These are phyloP conservation scores for Abrus pulchellus DNA, from an alignment of 306 rosid genomes.

Conservation along the genomic window DNA sequence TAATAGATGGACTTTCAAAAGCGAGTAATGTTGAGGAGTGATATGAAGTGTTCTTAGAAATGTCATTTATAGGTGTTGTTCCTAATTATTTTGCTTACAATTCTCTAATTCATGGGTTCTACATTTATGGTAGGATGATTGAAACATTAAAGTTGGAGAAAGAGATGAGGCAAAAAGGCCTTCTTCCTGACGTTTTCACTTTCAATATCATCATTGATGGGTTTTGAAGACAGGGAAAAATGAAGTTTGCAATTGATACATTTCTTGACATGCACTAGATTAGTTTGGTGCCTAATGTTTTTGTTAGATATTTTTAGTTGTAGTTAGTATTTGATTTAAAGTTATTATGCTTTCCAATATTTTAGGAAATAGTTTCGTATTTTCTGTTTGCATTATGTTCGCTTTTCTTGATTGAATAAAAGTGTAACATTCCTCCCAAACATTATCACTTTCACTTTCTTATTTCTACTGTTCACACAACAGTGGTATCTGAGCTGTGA, in stretches of 20 bases:
- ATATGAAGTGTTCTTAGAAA: slow-evolving; percentile 58
- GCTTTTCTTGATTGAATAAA: no score
- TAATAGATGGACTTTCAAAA: slow-evolving; percentile 75
- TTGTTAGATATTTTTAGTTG: no score
- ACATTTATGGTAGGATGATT: slow-evolving; percentile 60
- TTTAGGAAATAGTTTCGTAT: no score
- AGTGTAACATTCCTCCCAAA: no score
- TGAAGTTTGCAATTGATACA: slow-evolving; percentile 65
- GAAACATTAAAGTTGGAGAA: slow-evolving; percentile 69
- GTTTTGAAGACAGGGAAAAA: slow-evolving; percentile 72
- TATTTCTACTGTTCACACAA: no score
- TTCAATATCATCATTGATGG: slow-evolving; percentile 75
- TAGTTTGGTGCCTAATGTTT: slow-evolving; percentile 66
- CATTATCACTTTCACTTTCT: no score
- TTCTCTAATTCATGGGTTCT: slow-evolving; percentile 78
- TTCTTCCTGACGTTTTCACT: slow-evolving; percentile 75
- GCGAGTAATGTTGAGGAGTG: slow-evolving; percentile 75
- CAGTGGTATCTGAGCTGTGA: no score
- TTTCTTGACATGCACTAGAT: slow-evolving; percentile 65
- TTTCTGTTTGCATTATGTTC: no score
- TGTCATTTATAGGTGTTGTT: slow-evolving; percentile 65
- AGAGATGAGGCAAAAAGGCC: slow-evolving; percentile 74
- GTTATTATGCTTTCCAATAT: no score
- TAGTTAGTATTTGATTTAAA: no score
- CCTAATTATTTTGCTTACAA: slow-evolving; percentile 83